A percentile compares a stretch with the other conserved stretches of the same genome.
These are phyloP conservation scores for Penicillium psychrosexuale DNA, from an alignment of 2,329 filamentous ascomycete species.

Conservation along the genomic window DNA sequence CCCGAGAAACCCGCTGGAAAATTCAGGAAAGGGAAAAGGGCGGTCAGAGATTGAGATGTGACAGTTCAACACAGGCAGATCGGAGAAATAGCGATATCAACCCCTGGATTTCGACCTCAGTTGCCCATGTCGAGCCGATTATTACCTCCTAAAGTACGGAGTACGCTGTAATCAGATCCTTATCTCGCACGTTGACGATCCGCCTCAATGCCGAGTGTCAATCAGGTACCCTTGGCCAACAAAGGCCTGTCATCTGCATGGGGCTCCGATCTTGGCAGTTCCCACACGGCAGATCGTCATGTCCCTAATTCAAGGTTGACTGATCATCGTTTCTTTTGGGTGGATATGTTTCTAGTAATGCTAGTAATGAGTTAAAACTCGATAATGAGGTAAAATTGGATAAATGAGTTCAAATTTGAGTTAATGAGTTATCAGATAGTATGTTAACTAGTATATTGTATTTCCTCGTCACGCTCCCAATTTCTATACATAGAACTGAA, in stretches of 20 bases:
- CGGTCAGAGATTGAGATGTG: constrained; percentile 9
- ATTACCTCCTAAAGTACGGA: background rate
- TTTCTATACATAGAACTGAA: constrained; percentile 16
- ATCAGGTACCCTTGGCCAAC: constrained; percentile 17
- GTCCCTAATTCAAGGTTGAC: constrained; percentile 24
- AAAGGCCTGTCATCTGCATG: constrained; percentile 34
- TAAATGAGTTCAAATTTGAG: too few relatives aligned
- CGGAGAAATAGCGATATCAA: constrained; percentile 12
- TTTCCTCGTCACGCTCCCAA: too few relatives aligned
- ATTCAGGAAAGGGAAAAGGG: constrained; percentile 12
- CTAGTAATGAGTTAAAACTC: background rate
- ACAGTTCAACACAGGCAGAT: constrained; percentile 3
- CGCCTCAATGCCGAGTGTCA: constrained; percentile 13
- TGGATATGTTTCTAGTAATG: background rate
- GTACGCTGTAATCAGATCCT: constrained; percentile 6
- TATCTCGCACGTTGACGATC: constrained; percentile 12
- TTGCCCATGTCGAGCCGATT: background rate
- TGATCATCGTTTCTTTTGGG: constrained; percentile 16
- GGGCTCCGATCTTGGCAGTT: constrained; percentile 34
- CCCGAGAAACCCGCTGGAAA: constrained; percentile 22
- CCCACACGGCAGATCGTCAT: constrained; percentile 40
- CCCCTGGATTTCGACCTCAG: background rate
- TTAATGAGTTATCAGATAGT: too few relatives aligned
- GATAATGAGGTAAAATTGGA: background rate
- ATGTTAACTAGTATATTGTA: too few relatives aligned